Conservation (phyloP, 2,329 filamentous ascomycete species). For the Cordyceps fumosorosea region DNA sequence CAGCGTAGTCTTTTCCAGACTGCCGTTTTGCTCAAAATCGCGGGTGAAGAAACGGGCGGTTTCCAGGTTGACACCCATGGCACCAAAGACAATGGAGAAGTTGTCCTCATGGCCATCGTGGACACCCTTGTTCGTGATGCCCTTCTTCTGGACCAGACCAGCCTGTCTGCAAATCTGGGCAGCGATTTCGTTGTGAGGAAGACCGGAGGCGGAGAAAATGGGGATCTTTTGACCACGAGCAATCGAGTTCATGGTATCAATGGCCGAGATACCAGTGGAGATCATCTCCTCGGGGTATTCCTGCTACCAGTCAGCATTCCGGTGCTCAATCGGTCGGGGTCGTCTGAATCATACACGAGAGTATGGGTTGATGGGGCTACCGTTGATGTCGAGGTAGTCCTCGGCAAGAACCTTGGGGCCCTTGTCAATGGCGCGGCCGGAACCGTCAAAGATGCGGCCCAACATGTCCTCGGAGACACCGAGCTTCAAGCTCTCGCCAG, state of each 20-base stretch:
- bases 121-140: slow-evolving; percentile 81
- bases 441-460: slow-evolving; percentile 97
- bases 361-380: slow-evolving; percentile 96
- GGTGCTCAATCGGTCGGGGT: not conserved
- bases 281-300: slow-evolving; percentile 99
- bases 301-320: slow-evolving; percentile 37
- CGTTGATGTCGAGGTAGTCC: slow-evolving; percentile 98
- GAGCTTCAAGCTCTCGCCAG: slow-evolving; percentile 92
- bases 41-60: slow-evolving; percentile 97
- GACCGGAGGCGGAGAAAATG: slow-evolving; percentile 96
- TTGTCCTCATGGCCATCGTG: slow-evolving; percentile 98
- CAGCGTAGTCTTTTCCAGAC: slow-evolving; percentile 91
- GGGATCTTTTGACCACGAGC: slow-evolving; percentile 99
- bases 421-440: slow-evolving; percentile 96
- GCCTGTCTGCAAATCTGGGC: slow-evolving; percentile 98
- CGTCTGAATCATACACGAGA: slow-evolving; percentile 61
- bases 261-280: slow-evolving; percentile 96
- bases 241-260: slow-evolving; percentile 97
- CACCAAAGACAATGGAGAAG: slow-evolving; percentile 98
- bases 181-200: slow-evolving; percentile 98
- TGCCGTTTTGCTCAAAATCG: slow-evolving; percentile 98
- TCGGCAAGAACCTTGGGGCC: slow-evolving; percentile 96
- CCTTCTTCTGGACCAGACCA: slow-evolving; percentile 73
- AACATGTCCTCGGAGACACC: slow-evolving; percentile 99
- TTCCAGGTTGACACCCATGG: slow-evolving; percentile 99